Evolutionary conservation across 2,329 filamentous ascomycete species (phyloP).

Genomic region (Claviceps cyperi): DNA sequence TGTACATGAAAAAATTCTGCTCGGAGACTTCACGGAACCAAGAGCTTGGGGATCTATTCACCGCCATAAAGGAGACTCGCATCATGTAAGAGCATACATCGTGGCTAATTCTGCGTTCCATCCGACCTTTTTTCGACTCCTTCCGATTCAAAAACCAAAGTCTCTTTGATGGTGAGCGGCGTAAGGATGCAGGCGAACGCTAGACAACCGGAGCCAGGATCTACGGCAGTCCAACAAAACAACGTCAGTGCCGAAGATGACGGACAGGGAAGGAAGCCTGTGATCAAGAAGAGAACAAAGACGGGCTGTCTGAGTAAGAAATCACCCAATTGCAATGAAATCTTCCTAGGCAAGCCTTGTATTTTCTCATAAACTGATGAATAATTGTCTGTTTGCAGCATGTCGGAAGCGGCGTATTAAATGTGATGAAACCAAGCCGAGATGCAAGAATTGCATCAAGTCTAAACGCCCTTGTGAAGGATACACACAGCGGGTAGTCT

Average conservation of each 20-base stretch:
- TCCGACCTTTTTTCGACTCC: constrained; percentile 1
- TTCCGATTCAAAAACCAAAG: neutral
- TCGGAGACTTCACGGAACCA: neutral
- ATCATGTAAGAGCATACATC: constrained; percentile 8
- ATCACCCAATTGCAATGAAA: neutral
- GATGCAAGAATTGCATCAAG: constrained; percentile 73
- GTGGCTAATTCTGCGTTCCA: neutral
- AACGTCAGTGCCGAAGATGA: constrained; percentile 25
- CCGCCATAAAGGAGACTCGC: constrained; percentile 1
- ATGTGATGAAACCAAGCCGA: constrained; percentile 80
- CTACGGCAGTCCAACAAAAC: constrained; percentile 17
- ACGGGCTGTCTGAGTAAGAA: constrained; percentile 77
- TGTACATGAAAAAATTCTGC: neutral
- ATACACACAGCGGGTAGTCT: constrained; percentile 67
- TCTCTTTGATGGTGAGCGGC: constrained; percentile 1
- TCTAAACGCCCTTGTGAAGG: constrained; percentile 75
- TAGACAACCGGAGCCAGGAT: constrained; percentile 12
- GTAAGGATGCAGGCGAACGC: constrained; percentile 5
- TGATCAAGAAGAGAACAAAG: constrained; percentile 62
- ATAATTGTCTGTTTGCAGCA: constrained; percentile 33
- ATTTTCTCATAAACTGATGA: constrained; percentile 8
- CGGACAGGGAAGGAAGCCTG: constrained; percentile 29
- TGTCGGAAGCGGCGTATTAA: constrained; percentile 94
- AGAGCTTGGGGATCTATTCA: neutral
- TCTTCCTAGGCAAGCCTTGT: neutral